These are phyloP conservation scores for Yamadazyma tumulicola DNA, from an alignment of 805 yeast genomes.

Conservation along the genomic window DNA sequence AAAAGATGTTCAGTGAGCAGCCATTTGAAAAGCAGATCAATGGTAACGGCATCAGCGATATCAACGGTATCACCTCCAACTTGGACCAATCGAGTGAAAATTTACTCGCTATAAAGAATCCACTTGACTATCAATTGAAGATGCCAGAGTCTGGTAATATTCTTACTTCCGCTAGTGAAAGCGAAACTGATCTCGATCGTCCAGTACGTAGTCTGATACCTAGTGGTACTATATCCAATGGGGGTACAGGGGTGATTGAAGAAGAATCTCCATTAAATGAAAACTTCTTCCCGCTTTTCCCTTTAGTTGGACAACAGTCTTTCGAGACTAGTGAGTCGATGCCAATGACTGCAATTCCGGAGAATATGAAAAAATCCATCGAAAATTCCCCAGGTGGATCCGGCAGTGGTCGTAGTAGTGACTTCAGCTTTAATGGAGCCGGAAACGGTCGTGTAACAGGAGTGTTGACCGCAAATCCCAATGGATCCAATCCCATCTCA, in stretches of 20 bases:
- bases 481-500: background rate
- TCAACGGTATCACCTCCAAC: background rate
- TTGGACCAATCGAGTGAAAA: background rate
- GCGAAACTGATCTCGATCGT: background rate
- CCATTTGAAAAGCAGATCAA: background rate
- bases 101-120: background rate
- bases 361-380: background rate
- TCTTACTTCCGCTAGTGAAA: background rate
- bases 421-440: background rate
- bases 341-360: conserved; percentile 33
- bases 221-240: background rate
- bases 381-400: background rate
- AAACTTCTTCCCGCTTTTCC: conserved; percentile 34
- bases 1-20: background rate
- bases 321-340: conserved; percentile 33
- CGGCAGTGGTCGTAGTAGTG: background rate
- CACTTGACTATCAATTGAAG: too few species aligned
- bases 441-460: background rate
- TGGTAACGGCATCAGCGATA: background rate
- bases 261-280: conserved; percentile 2
- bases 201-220: background rate
- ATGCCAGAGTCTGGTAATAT: too few species aligned
- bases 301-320: conserved; percentile 36
- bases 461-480: background rate
- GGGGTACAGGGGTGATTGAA: background rate